A percentile compares a stretch with the other conserved stretches of the same genome.
These are phyloP conservation scores for Wallacemonas sp. DNA, from an alignment of 208 protist species.

Conservation along the genomic window DNA sequence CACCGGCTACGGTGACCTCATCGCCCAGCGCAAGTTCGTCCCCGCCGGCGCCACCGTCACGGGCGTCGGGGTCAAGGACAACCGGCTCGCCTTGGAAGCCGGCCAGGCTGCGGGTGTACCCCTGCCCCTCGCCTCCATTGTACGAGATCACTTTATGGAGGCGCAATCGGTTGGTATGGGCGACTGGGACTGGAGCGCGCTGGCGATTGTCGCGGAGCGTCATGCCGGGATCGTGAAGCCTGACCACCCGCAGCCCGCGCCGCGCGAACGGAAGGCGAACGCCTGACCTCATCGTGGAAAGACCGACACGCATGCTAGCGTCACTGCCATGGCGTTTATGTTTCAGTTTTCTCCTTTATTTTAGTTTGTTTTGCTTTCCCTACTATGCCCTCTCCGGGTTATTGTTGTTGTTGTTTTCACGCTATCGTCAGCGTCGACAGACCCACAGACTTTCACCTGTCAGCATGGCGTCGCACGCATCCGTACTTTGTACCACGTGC, in stretches of 20 bases:
- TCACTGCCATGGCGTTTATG: too few species aligned
- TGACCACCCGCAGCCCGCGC: slow-evolving; percentile 3
- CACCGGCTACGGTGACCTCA: slow-evolving; percentile 27
- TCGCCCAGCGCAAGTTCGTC: slow-evolving; percentile 16
- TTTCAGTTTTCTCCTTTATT: background rate
- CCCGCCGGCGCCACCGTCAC: slow-evolving; percentile 28
- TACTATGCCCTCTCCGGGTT: background rate
- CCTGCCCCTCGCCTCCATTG: slow-evolving; percentile 26
- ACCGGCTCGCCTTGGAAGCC: slow-evolving; percentile 22
- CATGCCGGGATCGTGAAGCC: slow-evolving; percentile 26
- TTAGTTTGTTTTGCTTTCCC: background rate
- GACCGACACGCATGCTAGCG: too few species aligned
- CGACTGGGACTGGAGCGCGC: slow-evolving; percentile 33
- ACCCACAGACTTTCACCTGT: too few species aligned
- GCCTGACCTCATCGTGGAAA: background rate
- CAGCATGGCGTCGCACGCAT: too few species aligned
- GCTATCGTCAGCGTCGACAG: background rate
- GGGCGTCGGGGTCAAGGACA: slow-evolving; percentile 33
- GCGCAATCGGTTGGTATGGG: slow-evolving; percentile 32
- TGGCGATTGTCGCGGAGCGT: slow-evolving; percentile 31
- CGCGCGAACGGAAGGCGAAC: too few species aligned
- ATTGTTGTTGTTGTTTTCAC: slow-evolving; percentile 18
- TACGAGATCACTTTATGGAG: slow-evolving; percentile 25
- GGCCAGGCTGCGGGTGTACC: slow-evolving; percentile 26
- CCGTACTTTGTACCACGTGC: too few species aligned